These are phyloP conservation scores for Tolypocladium sp. DNA, from an alignment of 2,329 filamentous ascomycete genomes.

Conservation along the genomic window DNA sequence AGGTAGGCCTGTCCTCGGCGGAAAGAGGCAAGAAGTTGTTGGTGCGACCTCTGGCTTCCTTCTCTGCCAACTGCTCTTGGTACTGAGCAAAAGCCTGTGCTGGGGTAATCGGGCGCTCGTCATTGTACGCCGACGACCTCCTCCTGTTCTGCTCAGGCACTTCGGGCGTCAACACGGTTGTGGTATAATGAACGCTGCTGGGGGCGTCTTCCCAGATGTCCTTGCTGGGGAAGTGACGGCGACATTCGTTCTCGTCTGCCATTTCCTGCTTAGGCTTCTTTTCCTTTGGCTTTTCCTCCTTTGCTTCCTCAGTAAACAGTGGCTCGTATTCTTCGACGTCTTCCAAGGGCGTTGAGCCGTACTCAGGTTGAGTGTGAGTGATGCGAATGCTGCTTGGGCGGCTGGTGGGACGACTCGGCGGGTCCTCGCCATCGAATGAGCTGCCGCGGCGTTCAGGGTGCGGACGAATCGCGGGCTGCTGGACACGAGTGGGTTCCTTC, in stretches of 20 bases:
- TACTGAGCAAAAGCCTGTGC: conserved; percentile 57
- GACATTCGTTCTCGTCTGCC: conserved; percentile 39
- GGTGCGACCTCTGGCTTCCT: conserved; percentile 28
- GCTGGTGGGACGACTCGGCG: conserved; percentile 56
- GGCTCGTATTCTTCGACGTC: conserved; percentile 94
- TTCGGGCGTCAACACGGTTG: conserved; percentile 75
- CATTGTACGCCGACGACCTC: conserved; percentile 16
- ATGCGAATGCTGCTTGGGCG: conserved; percentile 50
- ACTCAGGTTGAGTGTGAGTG: conserved; percentile 38
- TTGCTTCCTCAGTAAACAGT: conserved; percentile 73
- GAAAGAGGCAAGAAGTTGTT: conserved; percentile 18
- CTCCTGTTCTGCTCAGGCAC: conserved; percentile 30
- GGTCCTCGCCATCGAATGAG: conserved; percentile 44
- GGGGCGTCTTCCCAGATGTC: conserved; percentile 98
- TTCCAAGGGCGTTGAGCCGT: conserved; percentile 63
- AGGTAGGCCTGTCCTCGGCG: conserved; percentile 28
- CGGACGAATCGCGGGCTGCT: conserved; percentile 77
- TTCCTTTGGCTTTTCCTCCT: conserved; percentile 31
- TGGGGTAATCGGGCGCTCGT: conserved; percentile 40
- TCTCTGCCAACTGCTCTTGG: conserved; percentile 56
- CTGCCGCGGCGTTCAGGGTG: conserved; percentile 54
- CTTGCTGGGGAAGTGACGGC: conserved; percentile 78
- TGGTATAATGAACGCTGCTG: conserved; percentile 67
- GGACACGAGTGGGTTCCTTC: conserved; percentile 60
- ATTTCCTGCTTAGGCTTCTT: conserved; percentile 20